These are phyloP conservation scores for Cladobotryum protrusum DNA, from an alignment of 2,329 filamentous ascomycete genomes.

Conservation along the genomic window DNA sequence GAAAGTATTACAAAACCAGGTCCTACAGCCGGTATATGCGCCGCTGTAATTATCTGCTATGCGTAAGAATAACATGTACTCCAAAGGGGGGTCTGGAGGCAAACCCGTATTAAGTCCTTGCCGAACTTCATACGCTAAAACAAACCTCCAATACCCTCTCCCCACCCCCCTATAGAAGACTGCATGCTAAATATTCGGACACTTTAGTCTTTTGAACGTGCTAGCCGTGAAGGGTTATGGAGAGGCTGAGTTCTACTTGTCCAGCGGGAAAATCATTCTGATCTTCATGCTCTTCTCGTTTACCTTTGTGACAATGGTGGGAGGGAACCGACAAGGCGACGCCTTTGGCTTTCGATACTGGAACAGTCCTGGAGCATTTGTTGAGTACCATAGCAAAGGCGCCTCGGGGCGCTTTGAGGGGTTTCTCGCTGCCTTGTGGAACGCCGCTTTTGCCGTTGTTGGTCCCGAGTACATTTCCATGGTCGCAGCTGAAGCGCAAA, in stretches of 20 bases:
- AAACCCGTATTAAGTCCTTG: background rate
- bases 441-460: conserved; percentile 56
- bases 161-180: conserved; percentile 5
- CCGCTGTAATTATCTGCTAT: conserved; percentile 49
- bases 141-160: conserved; percentile 1
- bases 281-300: conserved; percentile 63
- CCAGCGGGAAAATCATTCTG: conserved; percentile 57
- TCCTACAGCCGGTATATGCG: conserved; percentile 59
- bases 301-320: conserved; percentile 76
- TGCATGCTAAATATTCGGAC: conserved; percentile 23
- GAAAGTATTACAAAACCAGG: conserved; percentile 50
- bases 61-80: conserved; percentile 37
- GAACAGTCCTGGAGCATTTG: conserved; percentile 38
- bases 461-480: conserved; percentile 63
- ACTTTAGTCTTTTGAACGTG: conserved; percentile 49
- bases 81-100: background rate
- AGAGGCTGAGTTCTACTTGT: conserved; percentile 66
- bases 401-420: conserved; percentile 62
- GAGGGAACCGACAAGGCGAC: conserved; percentile 65
- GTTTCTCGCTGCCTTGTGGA: conserved; percentile 61
- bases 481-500: conserved; percentile 63
- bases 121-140: background rate
- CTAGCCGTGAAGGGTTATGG: conserved; percentile 62
- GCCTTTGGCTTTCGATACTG: conserved; percentile 66
- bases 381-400: conserved; percentile 52